Evolutionary conservation across 2,329 filamentous ascomycete genomes (phyloP).

Genomic region (Rhynchosporium graminicola): DNA sequence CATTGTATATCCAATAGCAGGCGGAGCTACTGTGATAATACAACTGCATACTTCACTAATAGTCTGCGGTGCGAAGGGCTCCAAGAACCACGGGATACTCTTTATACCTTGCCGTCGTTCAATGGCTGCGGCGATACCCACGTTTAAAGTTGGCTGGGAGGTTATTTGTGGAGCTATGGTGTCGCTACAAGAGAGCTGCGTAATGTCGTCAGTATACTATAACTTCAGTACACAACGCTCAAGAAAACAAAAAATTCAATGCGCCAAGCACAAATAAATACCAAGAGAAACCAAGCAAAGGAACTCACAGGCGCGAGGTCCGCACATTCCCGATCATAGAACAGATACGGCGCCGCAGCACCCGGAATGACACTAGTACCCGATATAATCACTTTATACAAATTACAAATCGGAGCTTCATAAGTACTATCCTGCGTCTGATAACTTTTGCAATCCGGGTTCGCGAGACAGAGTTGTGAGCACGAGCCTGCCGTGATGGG

Average conservation of each 20-base stretch:
- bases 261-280: neutral
- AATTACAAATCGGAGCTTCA: constrained; percentile 21
- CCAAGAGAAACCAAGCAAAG: neutral
- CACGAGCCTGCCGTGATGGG: constrained; percentile 20
- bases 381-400: constrained; percentile 21
- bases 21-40: constrained; percentile 5
- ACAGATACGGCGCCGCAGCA: constrained; percentile 22
- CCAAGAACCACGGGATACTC: constrained; percentile 16
- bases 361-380: constrained; percentile 19
- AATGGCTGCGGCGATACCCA: neutral
- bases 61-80: constrained; percentile 7
- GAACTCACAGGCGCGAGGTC: constrained; percentile 22
- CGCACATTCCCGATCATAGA: constrained; percentile 25
- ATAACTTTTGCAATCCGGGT: constrained; percentile 24
- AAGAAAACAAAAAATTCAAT: neutral
- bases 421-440: constrained; percentile 21
- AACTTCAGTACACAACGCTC: neutral
- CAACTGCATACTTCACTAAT: constrained; percentile 15
- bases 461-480: constrained; percentile 27
- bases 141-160: neutral
- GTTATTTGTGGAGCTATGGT: neutral
- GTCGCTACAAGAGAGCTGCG: neutral
- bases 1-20: constrained; percentile 11
- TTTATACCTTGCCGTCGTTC: neutral
- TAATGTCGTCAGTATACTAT: too few species aligned